Conservation (phyloP, 768 basidiomycete genomes). For the Cytidiella melzeri region DNA sequence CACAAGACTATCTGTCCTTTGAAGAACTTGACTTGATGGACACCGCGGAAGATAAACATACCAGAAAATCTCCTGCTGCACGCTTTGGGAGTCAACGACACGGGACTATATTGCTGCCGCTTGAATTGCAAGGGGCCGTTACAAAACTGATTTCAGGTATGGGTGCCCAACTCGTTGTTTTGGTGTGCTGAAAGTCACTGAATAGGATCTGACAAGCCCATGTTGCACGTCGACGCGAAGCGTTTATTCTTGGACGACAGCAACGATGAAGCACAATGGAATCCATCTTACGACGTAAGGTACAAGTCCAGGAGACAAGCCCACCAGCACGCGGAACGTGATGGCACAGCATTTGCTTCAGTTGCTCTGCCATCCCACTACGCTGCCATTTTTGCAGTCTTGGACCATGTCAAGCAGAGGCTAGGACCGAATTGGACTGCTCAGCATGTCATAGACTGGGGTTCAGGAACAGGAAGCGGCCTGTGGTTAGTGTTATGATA, state of each 20-base stretch:
- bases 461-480: slow-evolving; percentile 74
- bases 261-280: slow-evolving; percentile 39
- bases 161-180: slow-evolving; percentile 9
- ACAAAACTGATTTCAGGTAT: slow-evolving; percentile 61
- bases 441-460: slow-evolving; percentile 74
- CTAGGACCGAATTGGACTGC: slow-evolving; percentile 57
- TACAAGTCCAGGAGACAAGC: slow-evolving; percentile 60
- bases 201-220: slow-evolving; percentile 57
- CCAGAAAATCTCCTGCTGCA: slow-evolving; percentile 75
- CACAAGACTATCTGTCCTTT: slow-evolving; percentile 22
- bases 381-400: slow-evolving; percentile 69
- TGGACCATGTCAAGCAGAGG: slow-evolving; percentile 59
- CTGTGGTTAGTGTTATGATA: slow-evolving; percentile 51
- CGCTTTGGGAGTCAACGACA: slow-evolving; percentile 69
- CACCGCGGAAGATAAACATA: slow-evolving; percentile 30
- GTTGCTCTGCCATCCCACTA: slow-evolving; percentile 85
- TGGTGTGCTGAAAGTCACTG: neutral
- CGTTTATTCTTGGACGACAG: slow-evolving; percentile 52
- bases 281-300: slow-evolving; percentile 43
- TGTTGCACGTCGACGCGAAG: slow-evolving; percentile 63
- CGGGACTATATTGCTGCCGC: slow-evolving; percentile 66
- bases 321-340: slow-evolving; percentile 53
- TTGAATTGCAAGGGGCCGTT: slow-evolving; percentile 65
- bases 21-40: slow-evolving; percentile 30
- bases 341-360: slow-evolving; percentile 81